Percentiles rank a stretch among this genome's conserved stretches.
These are phyloP conservation scores for Rhodamnia rubescens DNA, from an alignment of 345 rosid genomes.

Conservation along the genomic window DNA sequence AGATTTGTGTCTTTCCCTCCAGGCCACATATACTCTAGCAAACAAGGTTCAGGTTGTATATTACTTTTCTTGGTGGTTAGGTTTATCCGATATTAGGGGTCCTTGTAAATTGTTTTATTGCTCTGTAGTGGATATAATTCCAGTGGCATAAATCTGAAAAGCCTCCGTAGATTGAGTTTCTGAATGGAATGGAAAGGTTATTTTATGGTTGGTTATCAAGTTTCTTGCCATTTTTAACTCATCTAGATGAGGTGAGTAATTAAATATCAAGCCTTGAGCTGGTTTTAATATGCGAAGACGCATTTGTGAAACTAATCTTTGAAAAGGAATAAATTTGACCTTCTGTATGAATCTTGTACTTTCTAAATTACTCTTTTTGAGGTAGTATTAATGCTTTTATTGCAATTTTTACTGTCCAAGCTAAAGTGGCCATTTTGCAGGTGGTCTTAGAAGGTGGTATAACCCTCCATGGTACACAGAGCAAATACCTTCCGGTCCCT, in stretches of 20 bases:
- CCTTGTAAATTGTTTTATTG: neutral
- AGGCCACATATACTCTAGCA: slow-evolving; percentile 96
- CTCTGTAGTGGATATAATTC: neutral
- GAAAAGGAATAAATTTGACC: neutral
- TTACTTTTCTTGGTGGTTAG: neutral
- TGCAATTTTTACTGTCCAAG: neutral
- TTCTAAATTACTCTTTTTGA: neutral
- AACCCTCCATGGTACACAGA: slow-evolving; percentile 88
- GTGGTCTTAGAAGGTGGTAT: slow-evolving; percentile 77
- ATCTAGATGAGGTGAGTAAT: neutral
- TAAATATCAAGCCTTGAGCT: neutral
- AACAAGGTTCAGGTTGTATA: slow-evolving; percentile 11
- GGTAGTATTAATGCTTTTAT: neutral
- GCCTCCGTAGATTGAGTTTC: neutral
- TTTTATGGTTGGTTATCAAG: neutral
- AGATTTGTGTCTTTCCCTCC: slow-evolving; percentile 85
- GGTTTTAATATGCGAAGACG: neutral
- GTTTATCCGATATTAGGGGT: neutral
- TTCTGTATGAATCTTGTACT: neutral
- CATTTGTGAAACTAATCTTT: neutral
- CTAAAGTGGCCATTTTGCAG: neutral
- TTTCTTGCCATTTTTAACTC: neutral
- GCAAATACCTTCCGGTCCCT: slow-evolving; percentile 57
- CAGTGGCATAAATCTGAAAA: neutral
- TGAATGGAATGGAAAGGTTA: neutral